These are phyloP conservation scores for Ambrosia hybrid DNA, from an alignment of 140 eudicot species.

Conservation along the genomic window DNA sequence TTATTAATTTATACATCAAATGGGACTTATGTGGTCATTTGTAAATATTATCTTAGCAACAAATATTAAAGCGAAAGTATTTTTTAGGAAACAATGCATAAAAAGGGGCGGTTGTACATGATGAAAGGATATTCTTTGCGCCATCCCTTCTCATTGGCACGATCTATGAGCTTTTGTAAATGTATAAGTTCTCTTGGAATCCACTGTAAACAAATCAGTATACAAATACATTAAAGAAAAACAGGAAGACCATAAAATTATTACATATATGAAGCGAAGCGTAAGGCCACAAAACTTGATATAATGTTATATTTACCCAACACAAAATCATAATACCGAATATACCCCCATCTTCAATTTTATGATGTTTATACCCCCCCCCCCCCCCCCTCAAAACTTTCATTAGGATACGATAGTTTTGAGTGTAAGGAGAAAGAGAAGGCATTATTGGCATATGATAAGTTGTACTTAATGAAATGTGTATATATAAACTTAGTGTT, in stretches of 20 bases:
- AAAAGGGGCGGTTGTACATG: not conserved
- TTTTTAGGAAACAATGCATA: too few relatives aligned
- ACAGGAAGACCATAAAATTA: not conserved
- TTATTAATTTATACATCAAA: conserved; percentile 36
- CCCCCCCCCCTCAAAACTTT: not conserved
- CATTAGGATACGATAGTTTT: not conserved
- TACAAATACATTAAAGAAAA: conserved; percentile 7
- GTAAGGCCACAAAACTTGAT: not conserved
- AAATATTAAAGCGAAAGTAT: not conserved
- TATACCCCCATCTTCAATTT: not conserved
- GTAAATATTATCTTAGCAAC: not conserved
- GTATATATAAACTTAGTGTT: not conserved
- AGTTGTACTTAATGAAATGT: not conserved
- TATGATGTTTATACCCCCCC: not conserved
- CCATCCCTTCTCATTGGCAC: conserved; percentile 94
- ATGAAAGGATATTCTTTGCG: conserved; percentile 83
- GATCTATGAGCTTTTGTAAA: conserved; percentile 73
- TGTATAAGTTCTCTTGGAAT: conserved; percentile 58
- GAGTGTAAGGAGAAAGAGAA: not conserved
- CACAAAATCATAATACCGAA: not conserved
- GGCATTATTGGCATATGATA: not conserved
- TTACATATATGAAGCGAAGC: not conserved
- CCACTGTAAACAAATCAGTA: conserved; percentile 55
- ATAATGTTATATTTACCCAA: not conserved
- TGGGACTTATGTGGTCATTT: not conserved